A percentile compares a stretch with the other conserved stretches of the same genome.
Evolutionary conservation across 805 yeast species (phyloP).

Genomic region (Debaryomyces tyrocola): DNA sequence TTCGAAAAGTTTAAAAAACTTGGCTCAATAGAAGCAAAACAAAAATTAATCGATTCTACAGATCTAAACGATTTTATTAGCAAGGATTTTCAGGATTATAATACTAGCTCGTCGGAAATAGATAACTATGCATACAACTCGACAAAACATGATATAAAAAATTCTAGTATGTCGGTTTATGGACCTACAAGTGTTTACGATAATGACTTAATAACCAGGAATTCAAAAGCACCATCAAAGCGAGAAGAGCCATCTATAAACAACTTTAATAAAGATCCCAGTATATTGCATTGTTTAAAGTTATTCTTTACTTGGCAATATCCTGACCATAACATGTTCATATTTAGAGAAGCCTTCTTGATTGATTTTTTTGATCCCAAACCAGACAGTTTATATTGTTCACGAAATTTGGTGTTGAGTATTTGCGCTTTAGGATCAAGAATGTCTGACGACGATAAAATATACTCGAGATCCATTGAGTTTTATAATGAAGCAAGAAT

Average conservation of each 20-base stretch:
- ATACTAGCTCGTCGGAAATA: not conserved
- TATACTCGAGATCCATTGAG: conserved; percentile 39
- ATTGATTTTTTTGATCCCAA: conserved; percentile 60
- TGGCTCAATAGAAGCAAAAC: conserved; percentile 18
- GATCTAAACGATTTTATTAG: conserved; percentile 13
- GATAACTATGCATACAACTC: not conserved
- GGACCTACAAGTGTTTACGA: conserved; percentile 49
- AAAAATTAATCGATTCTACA: conserved; percentile 18
- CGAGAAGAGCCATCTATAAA: conserved; percentile 18
- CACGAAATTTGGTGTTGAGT: conserved; percentile 52
- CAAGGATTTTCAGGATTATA: not conserved
- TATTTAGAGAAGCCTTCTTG: conserved; percentile 63
- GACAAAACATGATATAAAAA: not conserved
- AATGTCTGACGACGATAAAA: conserved; percentile 43
- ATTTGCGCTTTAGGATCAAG: conserved; percentile 61
- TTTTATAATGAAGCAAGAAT: conserved; percentile 51
- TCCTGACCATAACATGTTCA: conserved; percentile 61
- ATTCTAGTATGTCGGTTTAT: conserved; percentile 30
- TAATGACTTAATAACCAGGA: conserved; percentile 22
- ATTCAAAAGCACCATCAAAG: conserved; percentile 11
- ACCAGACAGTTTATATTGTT: conserved; percentile 52
- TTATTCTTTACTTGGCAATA: conserved; percentile 64
- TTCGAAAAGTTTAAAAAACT: conserved; percentile 23
- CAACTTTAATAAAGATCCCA: conserved; percentile 33
- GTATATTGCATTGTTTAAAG: conserved; percentile 35